Evolutionary conservation across 768 basidiomycete species (phyloP).

Genomic region (Russula sp.): DNA sequence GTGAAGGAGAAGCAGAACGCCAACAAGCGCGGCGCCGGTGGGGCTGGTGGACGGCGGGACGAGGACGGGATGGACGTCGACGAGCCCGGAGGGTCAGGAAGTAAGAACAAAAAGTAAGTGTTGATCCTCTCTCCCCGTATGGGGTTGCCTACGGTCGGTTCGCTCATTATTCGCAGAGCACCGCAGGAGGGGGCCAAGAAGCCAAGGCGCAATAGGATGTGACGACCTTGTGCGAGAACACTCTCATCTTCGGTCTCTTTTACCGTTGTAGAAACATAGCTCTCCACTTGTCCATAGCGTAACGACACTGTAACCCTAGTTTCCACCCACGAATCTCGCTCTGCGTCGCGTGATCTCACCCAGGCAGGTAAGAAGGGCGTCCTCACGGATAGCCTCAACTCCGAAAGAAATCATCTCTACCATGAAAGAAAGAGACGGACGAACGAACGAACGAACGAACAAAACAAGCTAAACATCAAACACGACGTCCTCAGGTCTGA

Average conservation of each 20-base stretch:
- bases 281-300: background rate
- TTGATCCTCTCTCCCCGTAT: background rate
- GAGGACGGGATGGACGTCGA: slow-evolving; percentile 26
- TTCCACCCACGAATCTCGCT: background rate
- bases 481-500: slow-evolving; percentile 70
- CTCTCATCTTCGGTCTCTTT: background rate
- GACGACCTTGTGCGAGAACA: background rate
- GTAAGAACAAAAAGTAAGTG: slow-evolving; percentile 22
- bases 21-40: slow-evolving; percentile 17
- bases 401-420: slow-evolving; percentile 1
- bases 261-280: slow-evolving; percentile 6
- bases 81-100: slow-evolving; percentile 19
- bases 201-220: slow-evolving; percentile 22
- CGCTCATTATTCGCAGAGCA: slow-evolving; percentile 1
- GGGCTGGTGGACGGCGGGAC: slow-evolving; percentile 11
- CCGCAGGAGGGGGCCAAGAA: slow-evolving; percentile 22
- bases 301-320: slow-evolving; percentile 14
- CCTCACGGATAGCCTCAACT: background rate
- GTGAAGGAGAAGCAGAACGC: slow-evolving; percentile 41
- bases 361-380: background rate
- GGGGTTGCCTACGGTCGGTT: background rate
- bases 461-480: slow-evolving; percentile 52
- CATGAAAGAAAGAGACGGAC: too few relatives aligned
- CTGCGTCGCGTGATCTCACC: background rate
- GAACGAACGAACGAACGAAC: background rate